A percentile compares a stretch with the other conserved stretches of the same genome.
Evolutionary conservation across 2,329 filamentous ascomycete species (phyloP).

Genomic region (Cladobotryum mycophilum): DNA sequence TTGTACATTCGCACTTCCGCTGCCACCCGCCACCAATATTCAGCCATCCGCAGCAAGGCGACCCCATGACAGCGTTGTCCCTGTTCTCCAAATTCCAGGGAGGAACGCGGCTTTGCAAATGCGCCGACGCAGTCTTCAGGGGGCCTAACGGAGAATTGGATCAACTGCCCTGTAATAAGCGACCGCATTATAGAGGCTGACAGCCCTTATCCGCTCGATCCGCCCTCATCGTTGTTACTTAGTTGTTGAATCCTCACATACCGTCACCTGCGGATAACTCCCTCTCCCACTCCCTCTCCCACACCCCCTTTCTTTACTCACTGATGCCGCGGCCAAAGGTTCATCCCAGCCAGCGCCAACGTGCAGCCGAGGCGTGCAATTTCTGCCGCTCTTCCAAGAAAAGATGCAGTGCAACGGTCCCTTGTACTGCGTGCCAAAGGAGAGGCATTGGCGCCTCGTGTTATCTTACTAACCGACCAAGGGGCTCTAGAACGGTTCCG

Average conservation of each 20-base stretch:
- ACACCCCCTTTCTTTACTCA: too few relatives aligned
- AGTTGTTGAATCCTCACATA: too few relatives aligned
- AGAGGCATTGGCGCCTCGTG: conserved; percentile 36
- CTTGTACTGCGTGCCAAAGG: conserved; percentile 41
- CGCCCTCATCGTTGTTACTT: not conserved
- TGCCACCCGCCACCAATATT: too few relatives aligned
- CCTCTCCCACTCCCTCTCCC: not conserved
- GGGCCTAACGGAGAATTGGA: too few relatives aligned
- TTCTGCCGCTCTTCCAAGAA: conserved; percentile 45
- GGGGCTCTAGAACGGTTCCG: conserved; percentile 17
- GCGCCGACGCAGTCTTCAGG: too few relatives aligned
- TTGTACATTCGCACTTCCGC: too few relatives aligned
- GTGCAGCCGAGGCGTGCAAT: conserved; percentile 43
- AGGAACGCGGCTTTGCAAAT: too few relatives aligned
- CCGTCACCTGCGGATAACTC: not conserved
- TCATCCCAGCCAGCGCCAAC: conserved; percentile 40
- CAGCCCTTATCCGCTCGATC: not conserved
- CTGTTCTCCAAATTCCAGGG: too few relatives aligned
- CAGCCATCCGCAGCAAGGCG: too few relatives aligned
- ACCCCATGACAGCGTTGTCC: too few relatives aligned
- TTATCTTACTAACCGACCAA: conserved; percentile 26
- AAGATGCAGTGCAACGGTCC: conserved; percentile 42
- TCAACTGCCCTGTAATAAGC: too few relatives aligned
- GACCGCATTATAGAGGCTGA: too few relatives aligned
- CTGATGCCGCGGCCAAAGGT: conserved; percentile 48